Evolutionary conservation across 129 eudicot genomes (phyloP).

Genomic region (Scalesia atractyloides): DNA sequence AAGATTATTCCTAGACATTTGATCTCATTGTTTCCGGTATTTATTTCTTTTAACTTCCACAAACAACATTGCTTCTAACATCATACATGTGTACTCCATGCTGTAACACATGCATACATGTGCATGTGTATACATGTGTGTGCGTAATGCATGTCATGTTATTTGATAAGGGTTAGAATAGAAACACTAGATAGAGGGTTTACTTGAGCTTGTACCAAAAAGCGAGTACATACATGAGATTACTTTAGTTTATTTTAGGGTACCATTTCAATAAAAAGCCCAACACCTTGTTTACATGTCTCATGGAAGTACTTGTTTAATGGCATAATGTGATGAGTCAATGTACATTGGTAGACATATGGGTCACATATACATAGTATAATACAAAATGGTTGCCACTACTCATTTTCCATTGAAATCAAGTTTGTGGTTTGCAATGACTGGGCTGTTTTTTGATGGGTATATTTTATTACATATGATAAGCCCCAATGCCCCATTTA

Average conservation of each 20-base stretch:
- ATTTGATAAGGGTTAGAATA: slow-evolving; percentile 15
- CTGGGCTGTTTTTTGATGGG: slow-evolving; percentile 15
- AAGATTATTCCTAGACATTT: no score
- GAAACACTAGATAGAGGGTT: slow-evolving; percentile 11
- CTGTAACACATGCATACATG: background rate
- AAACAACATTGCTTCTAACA: background rate
- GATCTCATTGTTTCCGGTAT: no score
- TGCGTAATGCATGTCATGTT: slow-evolving; percentile 3
- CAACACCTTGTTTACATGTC: slow-evolving; percentile 45
- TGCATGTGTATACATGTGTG: background rate
- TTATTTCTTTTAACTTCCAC: background rate
- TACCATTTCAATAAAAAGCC: slow-evolving; percentile 36
- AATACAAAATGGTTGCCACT: slow-evolving; percentile 21
- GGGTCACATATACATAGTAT: slow-evolving; percentile 33
- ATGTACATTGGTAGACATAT: slow-evolving; percentile 31
- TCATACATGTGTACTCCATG: background rate
- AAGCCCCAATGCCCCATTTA: background rate
- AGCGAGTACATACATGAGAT: slow-evolving; percentile 27
- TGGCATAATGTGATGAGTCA: slow-evolving; percentile 25
- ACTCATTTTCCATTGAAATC: slow-evolving; percentile 15
- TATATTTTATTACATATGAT: slow-evolving; percentile 2
- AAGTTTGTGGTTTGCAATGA: slow-evolving; percentile 25
- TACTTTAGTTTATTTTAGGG: slow-evolving; percentile 25
- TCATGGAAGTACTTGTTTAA: slow-evolving; percentile 32
- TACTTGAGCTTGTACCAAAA: slow-evolving; percentile 34